Evolutionary conservation across 495 filamentous ascomycete species (phyloP).

Genomic region (Letharia lupina): DNA sequence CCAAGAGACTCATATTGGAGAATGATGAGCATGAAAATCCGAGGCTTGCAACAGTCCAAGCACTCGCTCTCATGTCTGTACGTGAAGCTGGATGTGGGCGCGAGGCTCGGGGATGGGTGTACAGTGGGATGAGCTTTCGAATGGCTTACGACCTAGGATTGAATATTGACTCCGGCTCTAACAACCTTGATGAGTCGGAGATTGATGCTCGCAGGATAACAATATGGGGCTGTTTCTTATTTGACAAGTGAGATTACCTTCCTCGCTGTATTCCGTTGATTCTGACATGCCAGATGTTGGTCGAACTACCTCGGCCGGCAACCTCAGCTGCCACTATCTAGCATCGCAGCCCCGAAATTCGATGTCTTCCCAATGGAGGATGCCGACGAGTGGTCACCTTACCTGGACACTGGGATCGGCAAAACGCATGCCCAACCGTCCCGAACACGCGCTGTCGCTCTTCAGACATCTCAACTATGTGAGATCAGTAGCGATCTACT

Average conservation of each 20-base stretch:
- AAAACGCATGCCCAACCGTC: slow-evolving; percentile 68
- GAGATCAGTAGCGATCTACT: slow-evolving; percentile 92
- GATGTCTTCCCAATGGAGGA: slow-evolving; percentile 91
- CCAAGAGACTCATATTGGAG: slow-evolving; percentile 79
- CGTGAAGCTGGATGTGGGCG: slow-evolving; percentile 91
- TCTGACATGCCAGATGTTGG: slow-evolving; percentile 58
- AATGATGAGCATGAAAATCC: slow-evolving; percentile 92
- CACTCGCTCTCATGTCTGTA: slow-evolving; percentile 90
- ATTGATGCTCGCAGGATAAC: slow-evolving; percentile 83
- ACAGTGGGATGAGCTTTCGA: slow-evolving; percentile 96
- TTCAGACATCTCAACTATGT: slow-evolving; percentile 75
- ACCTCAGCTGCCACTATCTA: slow-evolving; percentile 71
- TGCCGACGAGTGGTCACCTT: slow-evolving; percentile 75
- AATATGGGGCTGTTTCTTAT: slow-evolving; percentile 97
- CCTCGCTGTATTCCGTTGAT: not conserved
- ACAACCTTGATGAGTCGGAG: slow-evolving; percentile 67
- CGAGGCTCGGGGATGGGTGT: slow-evolving; percentile 95
- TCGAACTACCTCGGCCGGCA: slow-evolving; percentile 93
- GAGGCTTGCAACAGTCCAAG: slow-evolving; percentile 87
- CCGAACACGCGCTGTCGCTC: slow-evolving; percentile 69
- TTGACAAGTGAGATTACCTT: slow-evolving; percentile 64
- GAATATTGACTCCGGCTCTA: slow-evolving; percentile 68
- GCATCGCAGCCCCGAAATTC: slow-evolving; percentile 74
- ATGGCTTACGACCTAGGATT: slow-evolving; percentile 94
- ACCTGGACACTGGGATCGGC: slow-evolving; percentile 71